Conservation (phyloP, 441 rosid species). For the Mallotus japonicus region DNA sequence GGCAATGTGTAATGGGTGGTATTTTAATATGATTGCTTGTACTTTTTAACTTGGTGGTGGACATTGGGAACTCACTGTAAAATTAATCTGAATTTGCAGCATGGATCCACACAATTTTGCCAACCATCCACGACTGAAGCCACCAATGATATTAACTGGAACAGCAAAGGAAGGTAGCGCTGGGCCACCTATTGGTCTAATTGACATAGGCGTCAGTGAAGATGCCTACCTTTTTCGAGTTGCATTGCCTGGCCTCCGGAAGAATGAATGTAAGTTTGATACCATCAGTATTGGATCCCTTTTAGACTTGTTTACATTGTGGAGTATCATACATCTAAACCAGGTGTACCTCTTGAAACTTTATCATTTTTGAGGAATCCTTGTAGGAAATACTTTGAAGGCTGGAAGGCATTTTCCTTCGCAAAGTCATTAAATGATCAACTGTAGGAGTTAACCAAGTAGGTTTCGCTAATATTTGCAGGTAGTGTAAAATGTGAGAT, state of each 20-base stretch:
- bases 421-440: background rate
- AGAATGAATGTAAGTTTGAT: slow-evolving; percentile 48
- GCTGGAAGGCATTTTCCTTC: background rate
- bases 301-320: no score
- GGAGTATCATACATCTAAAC: no score
- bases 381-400: no score
- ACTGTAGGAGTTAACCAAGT: slow-evolving; percentile 4
- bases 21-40: background rate
- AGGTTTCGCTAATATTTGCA: slow-evolving; percentile 29
- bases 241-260: slow-evolving; percentile 61
- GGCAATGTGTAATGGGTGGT: background rate
- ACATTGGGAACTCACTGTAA: background rate
- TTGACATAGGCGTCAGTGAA: slow-evolving; percentile 66
- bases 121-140: slow-evolving; percentile 36
- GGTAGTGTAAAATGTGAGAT: slow-evolving; percentile 59
- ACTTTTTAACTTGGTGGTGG: background rate
- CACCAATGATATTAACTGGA: slow-evolving; percentile 44
- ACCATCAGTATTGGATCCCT: background rate
- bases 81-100: slow-evolving; percentile 13
- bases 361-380: no score
- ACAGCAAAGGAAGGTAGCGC: slow-evolving; percentile 47
- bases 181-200: slow-evolving; percentile 58
- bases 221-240: slow-evolving; percentile 69
- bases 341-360: no score
- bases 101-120: slow-evolving; percentile 30